These are phyloP conservation scores for Zychaea mexicana DNA, from an alignment of 371 early-diverging fungal genomes.

Conservation along the genomic window DNA sequence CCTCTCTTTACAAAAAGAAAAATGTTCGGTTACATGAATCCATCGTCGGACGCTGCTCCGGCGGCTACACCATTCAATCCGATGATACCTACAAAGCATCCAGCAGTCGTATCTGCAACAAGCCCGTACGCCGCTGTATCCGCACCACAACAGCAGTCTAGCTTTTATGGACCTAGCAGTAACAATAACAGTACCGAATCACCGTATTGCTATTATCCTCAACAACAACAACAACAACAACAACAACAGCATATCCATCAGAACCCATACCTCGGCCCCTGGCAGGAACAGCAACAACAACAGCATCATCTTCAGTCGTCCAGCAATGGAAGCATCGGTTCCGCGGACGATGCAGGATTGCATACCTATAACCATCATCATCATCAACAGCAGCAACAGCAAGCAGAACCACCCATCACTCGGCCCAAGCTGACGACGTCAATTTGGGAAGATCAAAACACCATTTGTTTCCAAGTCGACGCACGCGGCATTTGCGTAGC, in stretches of 20 bases:
- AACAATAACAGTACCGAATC: neutral
- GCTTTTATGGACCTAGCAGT: neutral
- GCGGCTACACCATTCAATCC: neutral
- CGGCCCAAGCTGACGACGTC: constrained; percentile 69
- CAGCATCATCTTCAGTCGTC: too few relatives aligned
- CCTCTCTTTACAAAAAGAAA: neutral
- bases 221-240: neutral
- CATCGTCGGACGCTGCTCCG: neutral
- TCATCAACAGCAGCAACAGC: neutral
- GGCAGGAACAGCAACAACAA: neutral
- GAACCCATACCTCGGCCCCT: neutral
- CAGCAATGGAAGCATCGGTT: too few relatives aligned
- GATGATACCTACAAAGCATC: neutral
- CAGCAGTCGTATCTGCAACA: neutral
- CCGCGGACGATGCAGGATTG: neutral
- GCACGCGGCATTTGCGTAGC: constrained; percentile 77
- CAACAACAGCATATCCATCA: too few relatives aligned
- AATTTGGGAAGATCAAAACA: constrained; percentile 83
- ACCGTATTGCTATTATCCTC: constrained; percentile 6
- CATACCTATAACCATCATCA: neutral
- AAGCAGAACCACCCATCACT: constrained; percentile 13
- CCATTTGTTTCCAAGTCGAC: constrained; percentile 79
- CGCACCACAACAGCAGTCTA: neutral
- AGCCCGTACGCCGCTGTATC: neutral
- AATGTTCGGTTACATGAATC: constrained; percentile 12